Evolutionary conservation across 768 basidiomycete genomes (phyloP), one percentile per base, ranked within the genome.

Genomic region (Auriscalpium microsporum): DNA sequence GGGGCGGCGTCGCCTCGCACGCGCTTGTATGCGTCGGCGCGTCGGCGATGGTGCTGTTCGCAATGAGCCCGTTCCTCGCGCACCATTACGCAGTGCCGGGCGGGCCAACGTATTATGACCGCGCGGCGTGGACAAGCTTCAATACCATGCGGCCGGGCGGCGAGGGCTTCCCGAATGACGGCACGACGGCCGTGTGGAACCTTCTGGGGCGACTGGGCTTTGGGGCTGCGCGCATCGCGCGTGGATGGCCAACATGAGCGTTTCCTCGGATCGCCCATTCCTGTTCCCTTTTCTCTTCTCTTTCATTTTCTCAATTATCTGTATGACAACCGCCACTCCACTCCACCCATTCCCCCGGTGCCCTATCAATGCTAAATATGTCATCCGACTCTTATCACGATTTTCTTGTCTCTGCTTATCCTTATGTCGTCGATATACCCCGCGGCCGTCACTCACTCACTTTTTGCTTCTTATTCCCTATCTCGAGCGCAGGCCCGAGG

Each of bases 121-220:
- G 89, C 10, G 75, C 79, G 8, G 86, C 86, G 28, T 92, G 90
- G 90, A 75, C 75, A 54, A 85, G 82, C 66, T 90, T 88, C 70
- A 90, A 91, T 64, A 72, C 79, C 10, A 78, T 92, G 72, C 79
- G 80, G 50, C 79, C 76, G 10, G 77, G 75, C 0, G 87, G 87
- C 0, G 88, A 90, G 63, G 88, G 89, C 33, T 87, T 88, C 60
- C 58, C 65, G 10, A 60, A 60, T 11, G 84, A 84, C 59, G 76
- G 79, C 36, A 79, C 83, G 2, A 74, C 77, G 17, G 78, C 78
- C 10, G 74, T 89, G 46, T 89, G 86, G 86, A 79, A 72, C 56
- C 75, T 89, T 60, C 63, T 91, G 52, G 86, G 86, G 11, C 72
- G 85, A 13, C 78, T 91, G 10, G 83, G 84, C 5, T 84, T 84